Conservation (phyloP, 306 rosid genomes). For the Astragalus membranaceus region DNA sequence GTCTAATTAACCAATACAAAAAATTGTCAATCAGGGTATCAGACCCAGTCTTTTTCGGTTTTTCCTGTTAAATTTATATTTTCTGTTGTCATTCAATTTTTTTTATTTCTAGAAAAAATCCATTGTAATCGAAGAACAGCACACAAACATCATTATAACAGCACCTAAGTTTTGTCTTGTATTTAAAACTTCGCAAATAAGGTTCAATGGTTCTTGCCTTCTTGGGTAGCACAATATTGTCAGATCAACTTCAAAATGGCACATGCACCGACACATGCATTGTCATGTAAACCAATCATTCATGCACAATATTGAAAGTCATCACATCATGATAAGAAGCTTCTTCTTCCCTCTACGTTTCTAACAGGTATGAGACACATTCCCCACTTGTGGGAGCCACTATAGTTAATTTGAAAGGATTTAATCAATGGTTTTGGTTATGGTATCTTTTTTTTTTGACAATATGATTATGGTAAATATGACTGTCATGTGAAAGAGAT, state of each 20-base stretch:
- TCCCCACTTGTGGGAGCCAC: slow-evolving; percentile 6
- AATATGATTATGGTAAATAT: neutral
- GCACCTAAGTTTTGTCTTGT: neutral
- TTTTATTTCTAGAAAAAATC: too few species aligned
- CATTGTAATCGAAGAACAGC: too few species aligned
- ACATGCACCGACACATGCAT: slow-evolving; percentile 25
- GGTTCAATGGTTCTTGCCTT: neutral
- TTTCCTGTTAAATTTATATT: too few species aligned
- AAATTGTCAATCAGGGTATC: too few species aligned
- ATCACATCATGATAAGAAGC: neutral
- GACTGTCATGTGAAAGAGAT: neutral
- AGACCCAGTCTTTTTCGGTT: too few species aligned
- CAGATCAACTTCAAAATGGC: neutral
- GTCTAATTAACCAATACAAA: too few species aligned
- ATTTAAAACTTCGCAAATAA: neutral
- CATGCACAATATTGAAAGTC: neutral
- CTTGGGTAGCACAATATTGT: neutral
- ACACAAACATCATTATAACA: too few species aligned
- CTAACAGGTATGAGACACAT: neutral
- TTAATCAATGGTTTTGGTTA: neutral
- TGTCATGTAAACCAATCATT: slow-evolving; percentile 16
- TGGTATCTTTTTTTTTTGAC: too few species aligned
- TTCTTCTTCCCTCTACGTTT: slow-evolving; percentile 10
- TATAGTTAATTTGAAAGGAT: neutral
- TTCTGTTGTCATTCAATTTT: too few species aligned